Evolutionary conservation across 1,139 yeast genomes (phyloP).

Genomic region (Scheffersomyces cryptocercus): DNA sequence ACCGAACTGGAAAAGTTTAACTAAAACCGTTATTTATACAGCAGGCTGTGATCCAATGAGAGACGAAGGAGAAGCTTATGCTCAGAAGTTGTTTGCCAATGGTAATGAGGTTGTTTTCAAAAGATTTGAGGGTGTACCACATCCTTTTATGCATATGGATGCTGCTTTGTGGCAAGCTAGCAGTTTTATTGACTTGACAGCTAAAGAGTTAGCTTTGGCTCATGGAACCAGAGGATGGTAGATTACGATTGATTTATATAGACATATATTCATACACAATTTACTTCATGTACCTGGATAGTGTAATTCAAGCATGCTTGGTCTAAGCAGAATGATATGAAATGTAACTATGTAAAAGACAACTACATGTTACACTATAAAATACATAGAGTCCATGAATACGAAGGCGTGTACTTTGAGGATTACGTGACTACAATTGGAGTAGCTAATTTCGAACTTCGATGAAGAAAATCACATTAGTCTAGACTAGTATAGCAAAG

Average conservation of each 20-base stretch:
- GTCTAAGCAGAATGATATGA: not conserved
- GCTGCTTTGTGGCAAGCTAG: conserved; percentile 13
- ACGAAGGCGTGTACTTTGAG: not conserved
- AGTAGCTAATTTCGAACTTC: not conserved
- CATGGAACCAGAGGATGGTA: conserved; percentile 9
- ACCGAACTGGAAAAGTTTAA: conserved; percentile 17
- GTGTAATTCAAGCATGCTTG: not conserved
- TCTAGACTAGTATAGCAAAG: not conserved
- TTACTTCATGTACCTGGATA: not conserved
- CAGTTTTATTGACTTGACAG: conserved; percentile 17
- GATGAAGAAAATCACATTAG: not conserved
- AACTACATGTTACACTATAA: too few species aligned
- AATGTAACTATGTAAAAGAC: too few species aligned
- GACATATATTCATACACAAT: not conserved
- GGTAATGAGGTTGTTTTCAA: conserved; percentile 20
- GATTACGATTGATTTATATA: not conserved
- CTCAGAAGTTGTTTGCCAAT: conserved; percentile 20
- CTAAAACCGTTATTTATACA: conserved; percentile 25
- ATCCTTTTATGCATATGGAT: conserved; percentile 20
- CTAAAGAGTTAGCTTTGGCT: conserved; percentile 16
- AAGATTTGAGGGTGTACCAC: conserved; percentile 25
- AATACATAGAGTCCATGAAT: not conserved
- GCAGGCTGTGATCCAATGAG: conserved; percentile 29
- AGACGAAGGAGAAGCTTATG: conserved; percentile 29
- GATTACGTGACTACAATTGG: not conserved